Conservation (phyloP, 805 yeast species). For the Ogataea methanolica region DNA sequence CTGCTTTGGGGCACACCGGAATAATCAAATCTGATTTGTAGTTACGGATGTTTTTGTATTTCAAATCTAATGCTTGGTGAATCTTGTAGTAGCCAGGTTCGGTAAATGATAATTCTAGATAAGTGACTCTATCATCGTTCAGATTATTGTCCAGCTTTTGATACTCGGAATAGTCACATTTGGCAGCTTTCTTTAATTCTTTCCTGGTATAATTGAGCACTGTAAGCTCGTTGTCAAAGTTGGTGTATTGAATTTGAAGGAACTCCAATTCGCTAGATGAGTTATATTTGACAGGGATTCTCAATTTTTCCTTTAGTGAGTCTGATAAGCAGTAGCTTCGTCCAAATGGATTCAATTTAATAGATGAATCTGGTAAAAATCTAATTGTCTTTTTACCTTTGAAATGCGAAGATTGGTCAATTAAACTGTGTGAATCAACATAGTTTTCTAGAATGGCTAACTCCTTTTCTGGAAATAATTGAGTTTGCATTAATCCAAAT, state of each 20-base stretch:
- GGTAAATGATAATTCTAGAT: constrained; percentile 59
- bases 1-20: constrained; percentile 74
- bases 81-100: constrained; percentile 78
- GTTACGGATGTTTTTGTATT: constrained; percentile 51
- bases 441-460: constrained; percentile 29
- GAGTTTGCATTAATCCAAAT: constrained; percentile 12
- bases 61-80: constrained; percentile 56
- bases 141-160: constrained; percentile 14
- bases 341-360: constrained; percentile 70
- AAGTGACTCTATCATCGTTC: constrained; percentile 41
- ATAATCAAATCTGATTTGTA: constrained; percentile 59
- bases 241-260: constrained; percentile 59
- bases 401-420: constrained; percentile 59
- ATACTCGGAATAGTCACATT: constrained; percentile 22
- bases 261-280: constrained; percentile 68
- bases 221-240: constrained; percentile 46
- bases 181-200: constrained; percentile 41
- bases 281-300: constrained; percentile 74
- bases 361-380: constrained; percentile 88
- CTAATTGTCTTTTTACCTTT: constrained; percentile 84
- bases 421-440: constrained; percentile 31
- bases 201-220: constrained; percentile 51
- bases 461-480: constrained; percentile 26
- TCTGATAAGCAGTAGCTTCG: constrained; percentile 58
- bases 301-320: constrained; percentile 27